A percentile compares a stretch with the other conserved stretches of the same genome.
These are phyloP conservation scores for Medicago ruthenica DNA, from an alignment of 306 rosid genomes.

Conservation along the genomic window DNA sequence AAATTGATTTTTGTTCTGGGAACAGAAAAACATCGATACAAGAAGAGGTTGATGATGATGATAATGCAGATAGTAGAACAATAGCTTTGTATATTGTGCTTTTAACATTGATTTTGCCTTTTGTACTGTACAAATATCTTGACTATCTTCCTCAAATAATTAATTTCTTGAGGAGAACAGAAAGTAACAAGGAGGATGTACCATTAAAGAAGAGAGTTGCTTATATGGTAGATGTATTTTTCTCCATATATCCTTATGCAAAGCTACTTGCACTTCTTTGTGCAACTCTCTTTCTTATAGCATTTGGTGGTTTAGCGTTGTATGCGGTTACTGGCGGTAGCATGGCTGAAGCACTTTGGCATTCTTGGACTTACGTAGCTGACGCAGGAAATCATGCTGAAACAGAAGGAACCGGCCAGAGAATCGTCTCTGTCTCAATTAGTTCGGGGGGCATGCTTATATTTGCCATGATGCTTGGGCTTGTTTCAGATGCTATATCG, in stretches of 20 bases:
- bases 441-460: constrained; percentile 98
- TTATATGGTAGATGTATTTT: constrained; percentile 87
- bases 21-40: constrained; percentile 37
- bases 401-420: constrained; percentile 89
- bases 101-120: constrained; percentile 67
- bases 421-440: constrained; percentile 96
- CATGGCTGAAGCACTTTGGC: constrained; percentile 96
- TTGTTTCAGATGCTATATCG: constrained; percentile 94
- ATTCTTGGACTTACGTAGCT: constrained; percentile 96
- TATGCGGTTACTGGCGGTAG: constrained; percentile 91
- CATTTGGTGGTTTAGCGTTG: constrained; percentile 90
- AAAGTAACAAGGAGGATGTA: constrained; percentile 75
- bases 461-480: constrained; percentile 99
- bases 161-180: constrained; percentile 59
- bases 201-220: constrained; percentile 92
- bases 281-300: constrained; percentile 90
- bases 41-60: constrained; percentile 17
- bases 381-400: constrained; percentile 98
- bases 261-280: constrained; percentile 94
- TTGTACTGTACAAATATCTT: constrained; percentile 75
- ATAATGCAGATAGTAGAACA: constrained; percentile 61
- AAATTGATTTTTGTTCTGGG: constrained; percentile 39
- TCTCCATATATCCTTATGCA: constrained; percentile 95
- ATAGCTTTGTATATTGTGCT: constrained; percentile 73
- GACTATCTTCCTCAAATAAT: constrained; percentile 71